Evolutionary conservation across 345 rosid genomes (phyloP), one percentile per base, ranked within the genome.

Genomic region (Rhodamnia argentea): DNA sequence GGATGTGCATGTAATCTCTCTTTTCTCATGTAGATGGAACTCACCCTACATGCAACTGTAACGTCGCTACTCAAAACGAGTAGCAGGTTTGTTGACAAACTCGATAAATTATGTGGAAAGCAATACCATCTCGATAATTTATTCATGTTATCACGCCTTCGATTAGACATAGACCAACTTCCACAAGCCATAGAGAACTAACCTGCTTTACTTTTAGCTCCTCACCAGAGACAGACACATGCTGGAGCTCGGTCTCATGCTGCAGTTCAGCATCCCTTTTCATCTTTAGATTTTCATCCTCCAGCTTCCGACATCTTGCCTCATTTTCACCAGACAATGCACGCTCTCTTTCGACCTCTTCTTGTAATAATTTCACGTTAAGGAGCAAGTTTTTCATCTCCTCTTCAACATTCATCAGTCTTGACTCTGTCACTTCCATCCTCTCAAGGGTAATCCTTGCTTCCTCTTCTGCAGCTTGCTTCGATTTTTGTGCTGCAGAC

Each of bases 141-240:
- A 70, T 47, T 70, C 47, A 37, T 5, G 47, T n/a, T 50, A 37
- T 16, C 32, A 44, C 27, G 23, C 52, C 32, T 83, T 11, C 22
- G 10, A 70, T 83, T 37, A 29, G 85, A 53, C 10, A 42, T 70
- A 37, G 81, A 37, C 78, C 9, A 70, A 37, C 54, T 18, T 62
- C 40, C 50, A 70, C 81, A 37, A 70, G 81, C 81, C 81, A 70
- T 37, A 37, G 47, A 60, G 84, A 74, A 84, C 90, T 88, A 32
- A 94, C 99, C 98, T 96, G 96, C 83, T 90, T 92, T 86, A 83
- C 88, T 91, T 92, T 94, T 87, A 86, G 84, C 84, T 89, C 93
- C 5, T 86, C 90, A 78, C 88, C 91, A 87, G 85, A 88, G 90
- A 85, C 88, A n/a, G 89, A 86, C 82, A 59, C 83, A 84, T n/a